Evolutionary conservation across 2,329 filamentous ascomycete genomes (phyloP).

Genomic region (Exophiala xenobiotica): DNA sequence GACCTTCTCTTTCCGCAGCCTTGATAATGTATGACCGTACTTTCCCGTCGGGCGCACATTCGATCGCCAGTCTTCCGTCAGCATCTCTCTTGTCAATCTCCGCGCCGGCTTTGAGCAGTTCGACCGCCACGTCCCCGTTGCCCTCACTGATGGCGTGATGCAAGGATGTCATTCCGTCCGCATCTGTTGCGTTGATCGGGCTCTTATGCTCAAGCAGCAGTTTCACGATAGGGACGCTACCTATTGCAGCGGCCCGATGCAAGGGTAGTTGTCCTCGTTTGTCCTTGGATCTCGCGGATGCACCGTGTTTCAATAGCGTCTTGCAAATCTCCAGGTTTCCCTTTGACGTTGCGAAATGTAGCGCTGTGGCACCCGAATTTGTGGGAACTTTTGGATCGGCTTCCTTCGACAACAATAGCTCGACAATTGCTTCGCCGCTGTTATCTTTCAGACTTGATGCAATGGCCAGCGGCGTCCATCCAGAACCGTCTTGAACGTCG

Average conservation of each 20-base stretch:
- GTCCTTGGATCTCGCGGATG: conserved; percentile 77
- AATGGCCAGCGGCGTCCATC: conserved; percentile 54
- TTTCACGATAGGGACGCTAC: conserved; percentile 82
- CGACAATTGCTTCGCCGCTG: conserved; percentile 46
- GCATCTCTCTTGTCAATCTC: conserved; percentile 74
- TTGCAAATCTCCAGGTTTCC: conserved; percentile 78
- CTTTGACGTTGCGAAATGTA: conserved; percentile 92
- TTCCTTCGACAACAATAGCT: conserved; percentile 47
- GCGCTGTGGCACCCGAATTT: conserved; percentile 64
- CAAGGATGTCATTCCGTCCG: conserved; percentile 79
- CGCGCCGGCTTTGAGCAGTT: conserved; percentile 79
- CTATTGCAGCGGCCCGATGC: conserved; percentile 86
- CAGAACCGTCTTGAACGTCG: conserved; percentile 41
- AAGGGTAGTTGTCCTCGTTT: conserved; percentile 84
- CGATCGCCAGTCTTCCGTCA: conserved; percentile 70
- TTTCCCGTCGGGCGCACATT: conserved; percentile 82
- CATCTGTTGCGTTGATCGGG: conserved; percentile 79
- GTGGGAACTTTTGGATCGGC: conserved; percentile 48
- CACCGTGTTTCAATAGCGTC: conserved; percentile 71
- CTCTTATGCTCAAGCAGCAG: conserved; percentile 72
- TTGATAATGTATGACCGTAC: conserved; percentile 74
- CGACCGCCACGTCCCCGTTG: conserved; percentile 76
- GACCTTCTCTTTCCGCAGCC: conserved; percentile 79
- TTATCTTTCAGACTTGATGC: conserved; percentile 48
- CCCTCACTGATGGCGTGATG: conserved; percentile 69